A percentile compares a stretch with the other conserved stretches of the same genome.
These are phyloP conservation scores for Nitzschia sp. DNA, from an alignment of 108 stramenopile genomes.

Conservation along the genomic window DNA sequence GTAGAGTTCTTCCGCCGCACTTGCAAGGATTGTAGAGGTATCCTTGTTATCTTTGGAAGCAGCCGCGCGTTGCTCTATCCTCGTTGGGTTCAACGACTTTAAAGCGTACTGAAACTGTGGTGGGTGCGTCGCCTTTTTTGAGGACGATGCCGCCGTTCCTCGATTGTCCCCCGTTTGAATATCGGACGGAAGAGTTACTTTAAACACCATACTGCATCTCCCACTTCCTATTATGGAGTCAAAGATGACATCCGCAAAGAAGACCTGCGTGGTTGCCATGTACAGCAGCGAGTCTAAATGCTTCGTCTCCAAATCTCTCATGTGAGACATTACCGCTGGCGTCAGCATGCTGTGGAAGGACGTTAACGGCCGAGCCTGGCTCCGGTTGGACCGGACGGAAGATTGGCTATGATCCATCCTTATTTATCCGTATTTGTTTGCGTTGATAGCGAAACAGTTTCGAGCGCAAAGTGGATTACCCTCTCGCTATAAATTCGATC, in stretches of 20 bases:
- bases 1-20: constrained; percentile 20
- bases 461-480: no score
- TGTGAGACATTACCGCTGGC: neutral
- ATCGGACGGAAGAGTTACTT: neutral
- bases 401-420: no score
- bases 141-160: no score
- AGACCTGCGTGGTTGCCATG: neutral
- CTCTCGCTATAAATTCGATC: no score
- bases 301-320: neutral
- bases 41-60: neutral
- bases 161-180: neutral
- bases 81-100: neutral
- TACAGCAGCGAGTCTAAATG: constrained; percentile 2
- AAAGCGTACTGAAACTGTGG: neutral
- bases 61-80: neutral
- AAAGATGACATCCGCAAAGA: neutral
- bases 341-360: constrained; percentile 2
- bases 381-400: no score
- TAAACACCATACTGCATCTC: neutral
- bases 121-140: neutral
- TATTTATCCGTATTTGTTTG: no score
- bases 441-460: no score
- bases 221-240: neutral
- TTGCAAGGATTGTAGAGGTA: neutral
- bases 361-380: no score